A percentile compares a stretch with the other conserved stretches of the same genome.
These are phyloP conservation scores for Dactylellina parvicollis DNA, from an alignment of 2,329 filamentous ascomycete genomes.

Conservation along the genomic window DNA sequence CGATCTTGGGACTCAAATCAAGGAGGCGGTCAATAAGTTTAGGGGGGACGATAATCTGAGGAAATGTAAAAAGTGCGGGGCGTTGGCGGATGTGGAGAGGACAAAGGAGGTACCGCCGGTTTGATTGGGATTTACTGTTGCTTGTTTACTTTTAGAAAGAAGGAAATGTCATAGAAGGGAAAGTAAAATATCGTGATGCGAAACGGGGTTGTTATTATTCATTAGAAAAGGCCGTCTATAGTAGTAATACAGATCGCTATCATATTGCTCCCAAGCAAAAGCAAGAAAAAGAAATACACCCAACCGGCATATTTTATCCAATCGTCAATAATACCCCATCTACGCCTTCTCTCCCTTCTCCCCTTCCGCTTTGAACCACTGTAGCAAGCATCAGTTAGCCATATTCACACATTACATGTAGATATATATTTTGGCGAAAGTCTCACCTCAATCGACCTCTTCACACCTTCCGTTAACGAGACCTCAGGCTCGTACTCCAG, in stretches of 20 bases:
- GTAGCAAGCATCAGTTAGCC: slow-evolving; percentile 12
- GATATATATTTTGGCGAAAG: background rate
- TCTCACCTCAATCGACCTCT: slow-evolving; percentile 57
- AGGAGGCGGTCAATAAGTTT: slow-evolving; percentile 86
- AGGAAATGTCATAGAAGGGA: background rate
- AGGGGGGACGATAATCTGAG: slow-evolving; percentile 74
- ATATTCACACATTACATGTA: background rate
- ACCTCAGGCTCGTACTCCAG: slow-evolving; percentile 59
- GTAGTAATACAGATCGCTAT: slow-evolving; percentile 35
- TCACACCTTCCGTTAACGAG: slow-evolving; percentile 58
- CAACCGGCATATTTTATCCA: slow-evolving; percentile 6
- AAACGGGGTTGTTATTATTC: slow-evolving; percentile 13
- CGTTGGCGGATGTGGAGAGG: slow-evolving; percentile 66
- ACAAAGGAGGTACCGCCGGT: slow-evolving; percentile 31
- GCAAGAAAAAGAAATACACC: slow-evolving; percentile 5
- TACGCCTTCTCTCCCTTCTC: slow-evolving; percentile 19
- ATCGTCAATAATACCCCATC: background rate
- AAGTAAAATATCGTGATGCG: background rate
- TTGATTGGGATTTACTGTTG: background rate
- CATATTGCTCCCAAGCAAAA: background rate
- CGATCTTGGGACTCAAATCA: slow-evolving; percentile 93
- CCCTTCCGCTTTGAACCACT: slow-evolving; percentile 49
- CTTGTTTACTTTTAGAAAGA: background rate
- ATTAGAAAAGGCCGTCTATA: slow-evolving; percentile 40
- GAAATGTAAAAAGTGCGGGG: slow-evolving; percentile 80